Evolutionary conservation across 179 eudicot species (phyloP).

Genomic region (Vitellaria paradoxa): DNA sequence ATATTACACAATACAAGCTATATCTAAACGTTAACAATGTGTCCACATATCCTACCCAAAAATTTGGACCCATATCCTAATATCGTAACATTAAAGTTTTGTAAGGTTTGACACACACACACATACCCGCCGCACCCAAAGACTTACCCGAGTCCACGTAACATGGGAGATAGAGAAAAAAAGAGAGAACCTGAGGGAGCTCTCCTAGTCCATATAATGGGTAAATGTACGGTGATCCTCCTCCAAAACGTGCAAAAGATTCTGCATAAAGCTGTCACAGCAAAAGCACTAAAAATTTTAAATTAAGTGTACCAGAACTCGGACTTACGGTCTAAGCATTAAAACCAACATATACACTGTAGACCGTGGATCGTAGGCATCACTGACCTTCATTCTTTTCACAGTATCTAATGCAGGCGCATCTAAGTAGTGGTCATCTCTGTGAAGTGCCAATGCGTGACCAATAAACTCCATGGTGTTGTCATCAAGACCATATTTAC

Average conservation of each 20-base stretch:
- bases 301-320: background rate
- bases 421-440: slow-evolving; percentile 66
- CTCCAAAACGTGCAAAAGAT: slow-evolving; percentile 74
- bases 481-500: slow-evolving; percentile 80
- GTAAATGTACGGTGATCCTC: slow-evolving; percentile 85
- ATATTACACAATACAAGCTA: too few species aligned
- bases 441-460: slow-evolving; percentile 81
- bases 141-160: too few species aligned
- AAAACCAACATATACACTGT: background rate
- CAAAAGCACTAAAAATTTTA: background rate
- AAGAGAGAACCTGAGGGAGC: slow-evolving; percentile 67
- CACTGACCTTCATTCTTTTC: slow-evolving; percentile 70
- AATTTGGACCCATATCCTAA: too few species aligned
- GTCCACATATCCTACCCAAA: too few species aligned
- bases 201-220: slow-evolving; percentile 82
- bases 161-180: slow-evolving; percentile 10
- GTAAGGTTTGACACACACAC: too few species aligned
- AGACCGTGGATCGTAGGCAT: background rate
- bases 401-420: slow-evolving; percentile 81
- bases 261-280: slow-evolving; percentile 65
- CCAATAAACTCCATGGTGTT: slow-evolving; percentile 79
- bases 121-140: too few species aligned
- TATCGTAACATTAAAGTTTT: too few species aligned
- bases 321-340: background rate
- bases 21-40: too few species aligned